Evolutionary conservation across 2,329 filamentous ascomycete species (phyloP).

Genomic region (Ophiostoma montium): DNA sequence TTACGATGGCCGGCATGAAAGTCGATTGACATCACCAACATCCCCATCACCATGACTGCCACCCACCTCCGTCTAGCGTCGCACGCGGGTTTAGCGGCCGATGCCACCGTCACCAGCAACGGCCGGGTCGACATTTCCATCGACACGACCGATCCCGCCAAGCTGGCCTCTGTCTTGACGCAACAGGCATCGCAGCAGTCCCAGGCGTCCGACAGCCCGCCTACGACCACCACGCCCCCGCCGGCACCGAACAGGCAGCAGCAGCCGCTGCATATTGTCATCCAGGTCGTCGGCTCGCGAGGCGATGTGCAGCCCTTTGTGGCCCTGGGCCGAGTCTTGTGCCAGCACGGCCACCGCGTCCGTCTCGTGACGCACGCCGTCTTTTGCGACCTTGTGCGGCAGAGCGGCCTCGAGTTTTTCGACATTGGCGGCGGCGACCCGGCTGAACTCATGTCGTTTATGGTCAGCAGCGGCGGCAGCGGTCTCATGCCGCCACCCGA

Average conservation of each 20-base stretch:
- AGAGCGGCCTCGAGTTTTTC: slow-evolving; percentile 60
- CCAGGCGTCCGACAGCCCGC: too few relatives aligned
- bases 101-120: slow-evolving; percentile 48
- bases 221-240: slow-evolving; percentile 23
- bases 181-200: not conserved
- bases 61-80: slow-evolving; percentile 41
- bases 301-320: slow-evolving; percentile 68
- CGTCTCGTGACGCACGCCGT: slow-evolving; percentile 58
- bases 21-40: not conserved
- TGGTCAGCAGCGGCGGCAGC: slow-evolving; percentile 53
- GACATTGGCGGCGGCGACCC: slow-evolving; percentile 58
- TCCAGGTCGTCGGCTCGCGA: slow-evolving; percentile 61
- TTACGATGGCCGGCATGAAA: too few relatives aligned
- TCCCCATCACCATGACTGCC: slow-evolving; percentile 12
- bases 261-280: slow-evolving; percentile 55
- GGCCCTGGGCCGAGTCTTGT: slow-evolving; percentile 50
- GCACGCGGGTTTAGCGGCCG: slow-evolving; percentile 48
- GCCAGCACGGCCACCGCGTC: slow-evolving; percentile 55
- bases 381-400: slow-evolving; percentile 54
- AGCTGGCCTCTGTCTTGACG: slow-evolving; percentile 48
- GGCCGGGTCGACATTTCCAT: slow-evolving; percentile 71
- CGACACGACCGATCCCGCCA: slow-evolving; percentile 48
- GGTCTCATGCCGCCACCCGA: slow-evolving; percentile 74
- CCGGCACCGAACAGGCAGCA: too few relatives aligned
- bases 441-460: slow-evolving; percentile 68